Conservation (phyloP, 495 filamentous ascomycete species). For the Xylaria palmicola region DNA sequence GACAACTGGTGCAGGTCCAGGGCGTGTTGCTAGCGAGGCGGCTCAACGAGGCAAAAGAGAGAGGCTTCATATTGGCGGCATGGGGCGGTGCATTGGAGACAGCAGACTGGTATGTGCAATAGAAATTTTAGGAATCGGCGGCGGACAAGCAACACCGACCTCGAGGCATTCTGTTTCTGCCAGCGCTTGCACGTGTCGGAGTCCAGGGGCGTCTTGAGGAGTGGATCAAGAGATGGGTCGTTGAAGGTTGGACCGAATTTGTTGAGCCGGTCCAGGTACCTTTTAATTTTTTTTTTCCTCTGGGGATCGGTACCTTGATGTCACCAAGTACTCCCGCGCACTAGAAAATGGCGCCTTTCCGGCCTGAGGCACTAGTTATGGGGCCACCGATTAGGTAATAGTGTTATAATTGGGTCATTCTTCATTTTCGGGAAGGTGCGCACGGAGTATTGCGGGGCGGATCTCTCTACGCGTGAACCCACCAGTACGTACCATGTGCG, state of each 20-base stretch:
- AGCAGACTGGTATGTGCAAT: not conserved
- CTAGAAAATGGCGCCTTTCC: no score
- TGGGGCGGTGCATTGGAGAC: slow-evolving; percentile 4
- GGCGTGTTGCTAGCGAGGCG: slow-evolving; percentile 29
- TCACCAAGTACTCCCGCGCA: no score
- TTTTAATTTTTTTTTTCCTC: not conserved
- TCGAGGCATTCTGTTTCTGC: slow-evolving; percentile 10
- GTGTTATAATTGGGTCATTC: no score
- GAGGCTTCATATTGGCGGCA: slow-evolving; percentile 30
- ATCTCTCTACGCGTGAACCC: slow-evolving; percentile 17
- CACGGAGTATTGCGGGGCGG: slow-evolving; percentile 6
- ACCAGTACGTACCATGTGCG: slow-evolving; percentile 5
- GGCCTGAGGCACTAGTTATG: no score
- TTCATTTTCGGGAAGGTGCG: no score
- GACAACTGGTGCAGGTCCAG: slow-evolving; percentile 47
- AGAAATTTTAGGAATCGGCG: not conserved
- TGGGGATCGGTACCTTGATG: not conserved
- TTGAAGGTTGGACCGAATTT: slow-evolving; percentile 3
- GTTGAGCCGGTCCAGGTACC: not conserved
- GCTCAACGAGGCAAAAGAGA: slow-evolving; percentile 28
- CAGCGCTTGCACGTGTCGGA: not conserved
- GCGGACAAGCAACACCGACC: not conserved
- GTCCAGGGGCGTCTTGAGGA: not conserved
- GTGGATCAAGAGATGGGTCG: not conserved
- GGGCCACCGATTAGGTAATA: no score